Conservation (phyloP, 2,329 filamentous ascomycete species). For the Macrophomina pseudophaseolina region DNA sequence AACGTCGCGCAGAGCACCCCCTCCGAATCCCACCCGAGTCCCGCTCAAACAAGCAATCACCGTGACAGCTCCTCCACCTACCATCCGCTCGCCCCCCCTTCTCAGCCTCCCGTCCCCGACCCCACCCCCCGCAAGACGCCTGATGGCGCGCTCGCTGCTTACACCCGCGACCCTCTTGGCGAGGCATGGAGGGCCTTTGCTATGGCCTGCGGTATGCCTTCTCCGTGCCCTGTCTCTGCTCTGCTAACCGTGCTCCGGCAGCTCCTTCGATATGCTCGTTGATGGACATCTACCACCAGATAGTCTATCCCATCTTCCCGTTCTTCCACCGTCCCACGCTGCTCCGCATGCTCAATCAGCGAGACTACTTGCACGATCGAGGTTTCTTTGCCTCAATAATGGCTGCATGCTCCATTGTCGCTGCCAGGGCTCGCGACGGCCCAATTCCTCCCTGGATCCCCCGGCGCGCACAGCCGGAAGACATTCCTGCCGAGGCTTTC, state of each 20-base stretch:
- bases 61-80: not conserved
- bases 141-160: conserved; percentile 28
- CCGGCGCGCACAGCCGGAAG: conserved; percentile 37
- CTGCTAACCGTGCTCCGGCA: conserved; percentile 25
- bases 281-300: conserved; percentile 58
- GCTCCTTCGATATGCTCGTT: conserved; percentile 47
- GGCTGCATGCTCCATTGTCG: conserved; percentile 58
- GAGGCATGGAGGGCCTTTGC: conserved; percentile 50
- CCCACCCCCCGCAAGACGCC: not conserved
- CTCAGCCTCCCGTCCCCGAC: conserved; percentile 12
- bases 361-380: conserved; percentile 51
- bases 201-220: conserved; percentile 39
- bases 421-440: conserved; percentile 57
- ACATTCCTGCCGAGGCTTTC: conserved; percentile 50
- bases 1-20: conserved; percentile 11
- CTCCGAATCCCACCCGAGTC: conserved; percentile 17
- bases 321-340: conserved; percentile 57
- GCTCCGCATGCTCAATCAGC: conserved; percentile 45
- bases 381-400: conserved; percentile 57
- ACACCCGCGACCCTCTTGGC: conserved; percentile 32
- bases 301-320: conserved; percentile 61
- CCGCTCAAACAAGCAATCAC: not conserved
- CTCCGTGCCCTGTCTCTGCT: not conserved
- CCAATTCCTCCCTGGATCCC: conserved; percentile 49
- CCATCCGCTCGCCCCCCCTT: not conserved